These are phyloP conservation scores for Lepraria neglecta DNA, from an alignment of 495 filamentous ascomycete genomes.

Conservation along the genomic window DNA sequence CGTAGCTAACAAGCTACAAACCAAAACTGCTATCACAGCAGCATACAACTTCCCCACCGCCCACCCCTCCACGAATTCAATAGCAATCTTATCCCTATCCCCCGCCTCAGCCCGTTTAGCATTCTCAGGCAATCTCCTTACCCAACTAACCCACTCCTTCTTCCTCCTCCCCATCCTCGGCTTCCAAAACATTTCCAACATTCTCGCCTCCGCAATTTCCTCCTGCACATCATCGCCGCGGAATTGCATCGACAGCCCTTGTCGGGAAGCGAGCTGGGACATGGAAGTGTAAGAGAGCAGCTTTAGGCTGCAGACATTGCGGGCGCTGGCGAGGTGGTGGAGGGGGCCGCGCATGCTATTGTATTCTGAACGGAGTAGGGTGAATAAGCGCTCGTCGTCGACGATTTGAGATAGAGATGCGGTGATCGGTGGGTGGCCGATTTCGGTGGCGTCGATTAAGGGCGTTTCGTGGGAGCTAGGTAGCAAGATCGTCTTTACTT, in stretches of 20 bases:
- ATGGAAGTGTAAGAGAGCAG: conserved; percentile 17
- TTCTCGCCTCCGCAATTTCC: conserved; percentile 14
- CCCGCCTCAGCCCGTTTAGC: background rate
- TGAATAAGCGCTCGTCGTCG: conserved; percentile 31
- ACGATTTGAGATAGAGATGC: conserved; percentile 17
- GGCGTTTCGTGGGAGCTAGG: conserved; percentile 12
- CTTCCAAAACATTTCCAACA: conserved; percentile 19
- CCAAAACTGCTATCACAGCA: conserved; percentile 15
- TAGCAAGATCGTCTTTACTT: conserved; percentile 19
- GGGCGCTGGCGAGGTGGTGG: conserved; percentile 16
- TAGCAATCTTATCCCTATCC: conserved; percentile 12
- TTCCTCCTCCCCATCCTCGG: conserved; percentile 13
- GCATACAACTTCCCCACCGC: conserved; percentile 12
- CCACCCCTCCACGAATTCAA: conserved; percentile 28
- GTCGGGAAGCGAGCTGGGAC: conserved; percentile 17
- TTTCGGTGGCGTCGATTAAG: conserved; percentile 7
- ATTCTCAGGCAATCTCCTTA: conserved; percentile 17
- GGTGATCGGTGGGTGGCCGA: conserved; percentile 6
- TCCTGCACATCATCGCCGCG: background rate
- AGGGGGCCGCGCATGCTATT: conserved; percentile 15
- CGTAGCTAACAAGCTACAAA: conserved; percentile 14
- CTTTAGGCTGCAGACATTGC: conserved; percentile 18
- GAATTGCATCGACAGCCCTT: conserved; percentile 12
- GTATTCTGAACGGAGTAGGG: conserved; percentile 22
- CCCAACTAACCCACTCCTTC: conserved; percentile 22